phyloP scores from a whole-genome alignment of 352 stramenopile genomes.

The Albugo candida region DNA sequence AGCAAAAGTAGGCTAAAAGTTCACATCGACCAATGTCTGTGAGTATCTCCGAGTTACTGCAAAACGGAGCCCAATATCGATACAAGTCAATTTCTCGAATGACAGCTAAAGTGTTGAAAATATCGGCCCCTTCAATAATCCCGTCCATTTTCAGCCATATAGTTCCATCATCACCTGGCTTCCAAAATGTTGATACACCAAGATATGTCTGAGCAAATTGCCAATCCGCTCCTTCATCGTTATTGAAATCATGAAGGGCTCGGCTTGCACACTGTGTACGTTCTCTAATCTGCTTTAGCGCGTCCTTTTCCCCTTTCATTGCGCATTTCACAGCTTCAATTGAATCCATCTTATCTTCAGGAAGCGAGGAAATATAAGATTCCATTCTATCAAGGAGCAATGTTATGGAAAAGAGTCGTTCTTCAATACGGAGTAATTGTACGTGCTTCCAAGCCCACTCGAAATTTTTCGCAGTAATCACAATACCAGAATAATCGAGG shows the following conservation, averaged over 20 bases:
- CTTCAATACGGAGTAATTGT: conserved; percentile 34
- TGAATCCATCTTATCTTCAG: neutral
- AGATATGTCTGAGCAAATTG: conserved; percentile 58
- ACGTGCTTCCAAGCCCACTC: conserved; percentile 58
- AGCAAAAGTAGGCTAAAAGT: conserved; percentile 38
- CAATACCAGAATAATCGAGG: conserved; percentile 30
- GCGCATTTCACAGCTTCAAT: conserved; percentile 3
- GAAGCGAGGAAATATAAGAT: conserved; percentile 14
- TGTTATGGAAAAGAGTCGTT: conserved; percentile 51
- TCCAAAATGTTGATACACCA: conserved; percentile 62
- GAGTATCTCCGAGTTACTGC: conserved; percentile 37
- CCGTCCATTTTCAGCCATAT: conserved; percentile 71
- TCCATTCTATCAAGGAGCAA: conserved; percentile 52
- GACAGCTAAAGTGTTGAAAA: conserved; percentile 65
- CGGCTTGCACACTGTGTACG: conserved; percentile 21
- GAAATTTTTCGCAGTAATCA: conserved; percentile 25
- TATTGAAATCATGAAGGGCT: conserved; percentile 51
- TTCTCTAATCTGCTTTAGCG: conserved; percentile 32
- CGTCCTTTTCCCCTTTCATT: conserved; percentile 33
- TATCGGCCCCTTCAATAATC: conserved; percentile 50
- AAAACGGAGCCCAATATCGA: conserved; percentile 53
- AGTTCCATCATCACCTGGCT: conserved; percentile 42
- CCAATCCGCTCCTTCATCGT: conserved; percentile 32
- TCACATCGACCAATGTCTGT: conserved; percentile 31
- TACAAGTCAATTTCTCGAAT: conserved; percentile 70